phyloP scores from a whole-genome alignment of 2,329 filamentous ascomycete species.

The Tricladium varicosporioides region DNA sequence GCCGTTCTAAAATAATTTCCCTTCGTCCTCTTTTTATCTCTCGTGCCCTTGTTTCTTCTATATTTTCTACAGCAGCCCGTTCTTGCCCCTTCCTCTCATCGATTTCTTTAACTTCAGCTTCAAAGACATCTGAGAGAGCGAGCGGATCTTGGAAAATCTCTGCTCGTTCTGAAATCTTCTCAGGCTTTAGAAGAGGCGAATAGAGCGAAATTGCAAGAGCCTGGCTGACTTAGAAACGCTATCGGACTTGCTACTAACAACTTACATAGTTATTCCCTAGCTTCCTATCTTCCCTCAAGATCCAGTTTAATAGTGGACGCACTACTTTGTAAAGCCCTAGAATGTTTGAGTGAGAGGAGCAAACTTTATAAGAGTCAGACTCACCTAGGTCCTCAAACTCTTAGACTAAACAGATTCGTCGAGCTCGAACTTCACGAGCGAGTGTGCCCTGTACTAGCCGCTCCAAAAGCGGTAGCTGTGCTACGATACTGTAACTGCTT shows the following conservation, averaged over 20 bases:
- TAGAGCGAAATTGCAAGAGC: slow-evolving; percentile 17
- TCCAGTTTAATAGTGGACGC: slow-evolving; percentile 15
- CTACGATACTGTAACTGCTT: slow-evolving; percentile 17
- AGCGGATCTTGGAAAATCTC: slow-evolving; percentile 6
- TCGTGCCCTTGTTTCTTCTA: slow-evolving; percentile 6
- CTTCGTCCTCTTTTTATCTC: slow-evolving; percentile 14
- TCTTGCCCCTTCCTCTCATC: slow-evolving; percentile 10
- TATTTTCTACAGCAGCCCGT: slow-evolving; percentile 5
- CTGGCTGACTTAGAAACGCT: slow-evolving; percentile 12
- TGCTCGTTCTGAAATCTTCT: slow-evolving; percentile 12
- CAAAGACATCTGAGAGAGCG: slow-evolving; percentile 5
- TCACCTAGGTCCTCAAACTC: slow-evolving; percentile 18
- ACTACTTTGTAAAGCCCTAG: slow-evolving; percentile 17
- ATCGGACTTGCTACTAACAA: slow-evolving; percentile 3
- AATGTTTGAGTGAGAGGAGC: slow-evolving; percentile 5
- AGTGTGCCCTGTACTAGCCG: slow-evolving; percentile 14
- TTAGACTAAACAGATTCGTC: slow-evolving; percentile 17
- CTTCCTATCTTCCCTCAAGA: slow-evolving; percentile 15
- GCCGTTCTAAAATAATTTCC: slow-evolving; percentile 7
- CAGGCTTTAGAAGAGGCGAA: not conserved
- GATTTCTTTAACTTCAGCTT: slow-evolving; percentile 10
- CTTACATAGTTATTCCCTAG: slow-evolving; percentile 15
- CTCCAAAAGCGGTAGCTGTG: slow-evolving; percentile 11
- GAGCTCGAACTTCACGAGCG: slow-evolving; percentile 15
- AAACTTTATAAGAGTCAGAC: slow-evolving; percentile 1